Percentiles rank a stretch among this genome's conserved stretches.
Evolutionary conservation across 257 asterid genomes (phyloP).

Genomic region (Solanum medicagineum): DNA sequence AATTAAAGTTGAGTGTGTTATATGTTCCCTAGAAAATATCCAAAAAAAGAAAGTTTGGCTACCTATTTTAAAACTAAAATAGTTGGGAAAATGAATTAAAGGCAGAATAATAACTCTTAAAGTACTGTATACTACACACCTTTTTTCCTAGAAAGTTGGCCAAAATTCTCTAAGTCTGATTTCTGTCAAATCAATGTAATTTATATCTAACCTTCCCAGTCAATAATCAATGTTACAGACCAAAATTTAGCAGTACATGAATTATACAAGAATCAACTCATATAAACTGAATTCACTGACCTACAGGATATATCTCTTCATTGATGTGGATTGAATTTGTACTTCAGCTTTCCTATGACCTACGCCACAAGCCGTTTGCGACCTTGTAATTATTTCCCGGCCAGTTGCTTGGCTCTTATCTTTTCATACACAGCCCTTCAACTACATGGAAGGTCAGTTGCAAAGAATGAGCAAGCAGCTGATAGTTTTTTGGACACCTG

Average conservation of each 20-base stretch:
- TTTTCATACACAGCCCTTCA: not conserved
- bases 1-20: not conserved
- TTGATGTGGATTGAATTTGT: not conserved
- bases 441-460: not conserved
- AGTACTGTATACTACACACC: not conserved
- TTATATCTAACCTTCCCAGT: not conserved
- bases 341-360: not conserved
- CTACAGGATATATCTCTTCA: not conserved
- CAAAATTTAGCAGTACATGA: not conserved
- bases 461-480: not conserved
- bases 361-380: not conserved
- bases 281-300: not conserved
- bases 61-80: not conserved
- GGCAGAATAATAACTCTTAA: not conserved
- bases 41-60: no score
- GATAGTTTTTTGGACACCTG: constrained; percentile 3
- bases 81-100: not conserved
- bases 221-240: not conserved
- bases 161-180: not conserved
- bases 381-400: not conserved
- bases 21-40: not conserved
- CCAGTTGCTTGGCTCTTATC: not conserved
- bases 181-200: not conserved
- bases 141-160: not conserved
- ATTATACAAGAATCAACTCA: not conserved